Conservation (phyloP, 371 early-diverging fungal genomes). For the Apophysomyces trapeziformis region DNA sequence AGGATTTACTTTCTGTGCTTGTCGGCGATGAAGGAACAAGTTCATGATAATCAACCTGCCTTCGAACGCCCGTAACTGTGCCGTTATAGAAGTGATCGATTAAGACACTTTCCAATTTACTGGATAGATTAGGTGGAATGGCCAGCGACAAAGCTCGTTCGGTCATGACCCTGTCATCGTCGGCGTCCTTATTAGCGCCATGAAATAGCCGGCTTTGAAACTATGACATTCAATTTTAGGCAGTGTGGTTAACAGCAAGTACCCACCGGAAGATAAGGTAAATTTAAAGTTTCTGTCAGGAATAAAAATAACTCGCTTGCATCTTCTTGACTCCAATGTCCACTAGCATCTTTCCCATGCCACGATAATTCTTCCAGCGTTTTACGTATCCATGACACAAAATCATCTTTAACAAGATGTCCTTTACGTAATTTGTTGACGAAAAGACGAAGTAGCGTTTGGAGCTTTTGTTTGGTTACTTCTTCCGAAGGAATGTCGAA, state of each 20-base stretch:
- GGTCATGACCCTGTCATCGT: conserved; percentile 63
- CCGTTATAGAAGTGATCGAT: conserved; percentile 41
- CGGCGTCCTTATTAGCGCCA: conserved; percentile 51
- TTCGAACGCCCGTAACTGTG: conserved; percentile 39
- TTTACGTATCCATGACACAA: conserved; percentile 52
- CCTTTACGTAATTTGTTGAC: conserved; percentile 61
- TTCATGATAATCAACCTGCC: conserved; percentile 25
- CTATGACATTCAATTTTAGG: conserved; percentile 13
- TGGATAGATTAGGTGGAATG: conserved; percentile 33
- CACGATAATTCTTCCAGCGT: conserved; percentile 54
- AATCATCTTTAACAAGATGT: conserved; percentile 42
- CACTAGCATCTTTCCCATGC: conserved; percentile 33
- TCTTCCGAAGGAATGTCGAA: conserved; percentile 28
- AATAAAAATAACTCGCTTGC: conserved; percentile 62
- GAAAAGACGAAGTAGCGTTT: conserved; percentile 55
- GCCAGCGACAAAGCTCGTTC: conserved; percentile 58
- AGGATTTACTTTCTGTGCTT: neutral
- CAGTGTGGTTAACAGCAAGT: neutral
- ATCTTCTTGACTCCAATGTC: conserved; percentile 60
- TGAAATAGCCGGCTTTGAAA: conserved; percentile 59
- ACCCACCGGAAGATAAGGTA: conserved; percentile 61
- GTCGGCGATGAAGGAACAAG: neutral
- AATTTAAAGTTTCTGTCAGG: conserved; percentile 55
- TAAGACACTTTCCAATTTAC: conserved; percentile 26
- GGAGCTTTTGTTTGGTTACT: conserved; percentile 35